Base-by-base conservation (phyloP, 257 asterid species). In the Solanum pinnatisectum region DNA sequence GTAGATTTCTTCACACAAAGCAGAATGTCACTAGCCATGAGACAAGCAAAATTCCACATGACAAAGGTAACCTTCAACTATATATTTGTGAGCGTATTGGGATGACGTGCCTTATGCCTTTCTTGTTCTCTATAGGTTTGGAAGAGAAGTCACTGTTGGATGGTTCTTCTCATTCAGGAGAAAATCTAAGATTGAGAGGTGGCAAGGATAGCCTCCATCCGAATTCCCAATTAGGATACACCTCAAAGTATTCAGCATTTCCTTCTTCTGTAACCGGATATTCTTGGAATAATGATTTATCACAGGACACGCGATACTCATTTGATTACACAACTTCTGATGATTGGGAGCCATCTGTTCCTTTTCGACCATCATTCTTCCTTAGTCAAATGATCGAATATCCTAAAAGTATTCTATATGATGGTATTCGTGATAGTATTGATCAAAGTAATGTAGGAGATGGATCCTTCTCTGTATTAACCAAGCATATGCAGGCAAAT, bases 301-400 rank as follows among this genome's bases (percentile, higher is more conserved):
- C 89, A 20, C 68, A 84, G 56, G 95, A 16, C 23, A 52, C 23
- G 10, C 23, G 23, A 18, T 52, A 52, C 23, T 52, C 90, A 10
- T 86, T 87, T 68, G 91, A 84, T 67, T 87, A n/a, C 49, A 90
- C 86, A 84, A 83, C 91, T 72, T 91, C 89, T 88, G 82, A 87
- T 87, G 86, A 92, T 87, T 96, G 99, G 98, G 97, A 92, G 90
- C 95, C 96, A 65, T 95, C 98, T 60, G 90, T 82, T 85, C 97
- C 97, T 89, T 95, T 95, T 87, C 87, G 85, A 37, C 98, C 98
- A 33, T 95, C 96, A 4, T 93, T 92, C 89, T 89, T 88, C 60
- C 88, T 96, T 56, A 94, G 93, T 33, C 92, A 83, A 67, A 91
- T 87, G n/a, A 87, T 96, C 46, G 91, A 93, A 87, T 85, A 90